A percentile compares a stretch with the other conserved stretches of the same genome.
phyloP scores from a whole-genome alignment of 805 yeast species.

The Pichia nakasei region DNA sequence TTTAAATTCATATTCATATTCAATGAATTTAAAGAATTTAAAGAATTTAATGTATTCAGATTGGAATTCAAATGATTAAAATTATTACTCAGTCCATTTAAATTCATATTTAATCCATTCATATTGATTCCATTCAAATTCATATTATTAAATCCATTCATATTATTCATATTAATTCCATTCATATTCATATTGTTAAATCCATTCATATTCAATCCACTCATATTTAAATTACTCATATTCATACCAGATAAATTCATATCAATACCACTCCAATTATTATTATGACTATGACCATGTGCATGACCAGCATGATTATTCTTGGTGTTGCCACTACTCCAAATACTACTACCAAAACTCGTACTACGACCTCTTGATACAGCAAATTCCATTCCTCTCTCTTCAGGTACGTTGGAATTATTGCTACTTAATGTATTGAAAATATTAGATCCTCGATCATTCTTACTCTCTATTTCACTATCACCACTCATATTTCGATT shows the following conservation, averaged over 20 bases:
- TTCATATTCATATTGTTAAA: not conserved
- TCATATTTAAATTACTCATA: not conserved
- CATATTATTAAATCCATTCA: not conserved
- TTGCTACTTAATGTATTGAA: not conserved
- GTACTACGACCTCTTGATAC: slow-evolving; percentile 25
- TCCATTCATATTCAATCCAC: not conserved
- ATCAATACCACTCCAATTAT: not conserved
- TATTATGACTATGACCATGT: not conserved
- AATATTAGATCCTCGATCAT: not conserved
- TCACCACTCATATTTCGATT: slow-evolving; percentile 5
- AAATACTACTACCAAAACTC: slow-evolving; percentile 29
- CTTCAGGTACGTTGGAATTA: not conserved
- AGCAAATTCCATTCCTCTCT: slow-evolving; percentile 10
- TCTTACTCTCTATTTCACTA: not conserved
- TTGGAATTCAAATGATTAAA: too few relatives aligned
- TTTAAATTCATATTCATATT: too few relatives aligned
- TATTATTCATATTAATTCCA: not conserved
- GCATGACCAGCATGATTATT: not conserved
- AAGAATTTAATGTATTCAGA: too few relatives aligned
- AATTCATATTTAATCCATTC: not conserved
- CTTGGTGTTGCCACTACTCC: slow-evolving; percentile 21
- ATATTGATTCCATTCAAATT: not conserved
- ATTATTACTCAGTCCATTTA: too few relatives aligned
- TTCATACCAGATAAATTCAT: not conserved
- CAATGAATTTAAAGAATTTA: too few relatives aligned